A percentile compares a stretch with the other conserved stretches of the same genome.
Evolutionary conservation across 345 rosid species (phyloP).

Genomic region (Hypericum androsaemum): DNA sequence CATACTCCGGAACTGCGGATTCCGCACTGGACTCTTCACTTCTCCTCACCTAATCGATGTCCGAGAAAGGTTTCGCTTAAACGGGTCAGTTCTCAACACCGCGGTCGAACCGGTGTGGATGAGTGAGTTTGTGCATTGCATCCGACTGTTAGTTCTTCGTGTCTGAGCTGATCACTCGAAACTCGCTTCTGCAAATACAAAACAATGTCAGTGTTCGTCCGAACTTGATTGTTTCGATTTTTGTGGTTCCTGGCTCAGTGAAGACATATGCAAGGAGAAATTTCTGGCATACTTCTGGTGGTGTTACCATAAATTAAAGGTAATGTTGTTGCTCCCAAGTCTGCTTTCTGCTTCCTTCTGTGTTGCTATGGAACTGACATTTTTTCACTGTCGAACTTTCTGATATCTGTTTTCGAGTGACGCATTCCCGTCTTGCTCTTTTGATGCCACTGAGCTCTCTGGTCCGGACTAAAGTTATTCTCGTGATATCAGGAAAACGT

Average conservation of each 20-base stretch:
- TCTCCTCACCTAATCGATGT: conserved; percentile 94
- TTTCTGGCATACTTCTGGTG: conserved; percentile 93
- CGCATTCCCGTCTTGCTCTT: no score
- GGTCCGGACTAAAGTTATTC: no score
- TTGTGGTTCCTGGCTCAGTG: conserved; percentile 23
- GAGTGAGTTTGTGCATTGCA: conserved; percentile 57
- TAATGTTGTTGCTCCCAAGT: conserved; percentile 10
- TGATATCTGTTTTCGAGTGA: no score
- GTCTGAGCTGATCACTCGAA: no score
- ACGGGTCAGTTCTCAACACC: no score
- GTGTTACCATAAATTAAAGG: conserved; percentile 90
- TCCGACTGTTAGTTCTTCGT: no score
- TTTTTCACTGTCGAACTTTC: no score
- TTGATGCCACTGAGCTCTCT: no score
- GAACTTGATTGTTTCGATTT: conserved; percentile 3
- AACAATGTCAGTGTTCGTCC: no score
- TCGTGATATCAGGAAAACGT: conserved; percentile 43
- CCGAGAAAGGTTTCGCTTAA: conserved; percentile 74
- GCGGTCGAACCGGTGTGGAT: conserved; percentile 13
- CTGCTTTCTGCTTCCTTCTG: no score
- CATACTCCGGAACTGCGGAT: conserved; percentile 68
- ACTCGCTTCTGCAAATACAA: no score
- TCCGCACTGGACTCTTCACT: conserved; percentile 83
- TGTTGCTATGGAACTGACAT: no score
- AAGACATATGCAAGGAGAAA: conserved; percentile 71